phyloP scores from a whole-genome alignment of 805 yeast species.

The Teunomyces lycoperdinae region DNA sequence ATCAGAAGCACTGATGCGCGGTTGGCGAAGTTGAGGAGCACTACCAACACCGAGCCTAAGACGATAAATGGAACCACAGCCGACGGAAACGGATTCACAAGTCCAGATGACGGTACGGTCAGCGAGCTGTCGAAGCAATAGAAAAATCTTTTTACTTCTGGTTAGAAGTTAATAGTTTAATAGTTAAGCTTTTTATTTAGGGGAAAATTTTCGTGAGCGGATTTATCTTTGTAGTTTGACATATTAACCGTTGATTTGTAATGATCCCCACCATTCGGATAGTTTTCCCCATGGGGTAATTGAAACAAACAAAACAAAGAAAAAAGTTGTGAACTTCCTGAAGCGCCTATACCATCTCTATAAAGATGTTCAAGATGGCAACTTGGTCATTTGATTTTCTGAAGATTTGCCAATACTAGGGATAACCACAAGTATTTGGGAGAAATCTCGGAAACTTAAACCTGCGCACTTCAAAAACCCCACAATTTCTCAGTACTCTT shows the following conservation, averaged over 20 bases:
- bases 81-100: constrained; percentile 9
- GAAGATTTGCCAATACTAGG: background rate
- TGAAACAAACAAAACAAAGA: no score
- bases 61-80: constrained; percentile 6
- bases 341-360: no score
- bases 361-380: background rate
- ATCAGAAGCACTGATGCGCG: constrained; percentile 57
- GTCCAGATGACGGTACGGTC: constrained; percentile 16
- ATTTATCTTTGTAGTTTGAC: no score
- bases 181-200: no score
- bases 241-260: no score
- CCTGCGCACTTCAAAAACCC: background rate
- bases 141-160: background rate
- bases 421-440: background rate
- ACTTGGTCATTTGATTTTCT: background rate
- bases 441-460: background rate
- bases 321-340: no score
- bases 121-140: constrained; percentile 14
- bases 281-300: no score
- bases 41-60: constrained; percentile 11
- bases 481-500: background rate
- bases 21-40: constrained; percentile 30
- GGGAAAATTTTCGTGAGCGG: no score
- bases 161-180: background rate
- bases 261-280: no score